These are phyloP conservation scores for Microdochium nivale DNA, from an alignment of 2,329 filamentous ascomycete species.

Conservation along the genomic window DNA sequence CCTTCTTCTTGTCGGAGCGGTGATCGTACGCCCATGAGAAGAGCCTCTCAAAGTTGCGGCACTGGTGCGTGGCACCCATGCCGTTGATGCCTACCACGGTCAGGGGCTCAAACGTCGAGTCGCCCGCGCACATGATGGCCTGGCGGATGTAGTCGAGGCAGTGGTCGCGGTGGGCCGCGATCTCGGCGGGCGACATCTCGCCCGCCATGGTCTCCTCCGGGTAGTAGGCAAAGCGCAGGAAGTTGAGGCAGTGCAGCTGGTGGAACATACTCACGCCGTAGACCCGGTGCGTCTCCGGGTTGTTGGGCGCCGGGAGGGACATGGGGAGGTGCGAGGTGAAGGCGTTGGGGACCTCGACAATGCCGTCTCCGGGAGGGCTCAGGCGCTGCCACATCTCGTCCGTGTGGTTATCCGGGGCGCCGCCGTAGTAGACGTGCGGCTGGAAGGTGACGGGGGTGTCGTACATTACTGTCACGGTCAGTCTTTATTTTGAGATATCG, in stretches of 20 bases:
- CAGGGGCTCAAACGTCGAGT: conserved; percentile 15
- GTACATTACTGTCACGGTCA: background rate
- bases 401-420: background rate
- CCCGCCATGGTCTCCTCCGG: conserved; percentile 1
- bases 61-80: conserved; percentile 45
- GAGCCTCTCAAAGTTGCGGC: conserved; percentile 39
- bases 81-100: conserved; percentile 38
- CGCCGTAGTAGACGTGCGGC: background rate
- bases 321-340: background rate
- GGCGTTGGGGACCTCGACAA: background rate
- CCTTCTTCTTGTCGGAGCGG: background rate
- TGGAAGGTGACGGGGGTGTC: background rate
- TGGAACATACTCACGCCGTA: conserved; percentile 9
- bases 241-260: conserved; percentile 12
- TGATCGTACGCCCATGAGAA: conserved; percentile 2
- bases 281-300: background rate
- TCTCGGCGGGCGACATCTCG: conserved; percentile 8
- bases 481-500: background rate
- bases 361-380: background rate
- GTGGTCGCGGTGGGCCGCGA: conserved; percentile 19
- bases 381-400: background rate
- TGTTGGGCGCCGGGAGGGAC: background rate
- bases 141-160: conserved; percentile 44
- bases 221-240: conserved; percentile 6
- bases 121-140: conserved; percentile 45